Evolutionary conservation across 768 basidiomycete species (phyloP).

Genomic region (Hygrocybe coccinea): DNA sequence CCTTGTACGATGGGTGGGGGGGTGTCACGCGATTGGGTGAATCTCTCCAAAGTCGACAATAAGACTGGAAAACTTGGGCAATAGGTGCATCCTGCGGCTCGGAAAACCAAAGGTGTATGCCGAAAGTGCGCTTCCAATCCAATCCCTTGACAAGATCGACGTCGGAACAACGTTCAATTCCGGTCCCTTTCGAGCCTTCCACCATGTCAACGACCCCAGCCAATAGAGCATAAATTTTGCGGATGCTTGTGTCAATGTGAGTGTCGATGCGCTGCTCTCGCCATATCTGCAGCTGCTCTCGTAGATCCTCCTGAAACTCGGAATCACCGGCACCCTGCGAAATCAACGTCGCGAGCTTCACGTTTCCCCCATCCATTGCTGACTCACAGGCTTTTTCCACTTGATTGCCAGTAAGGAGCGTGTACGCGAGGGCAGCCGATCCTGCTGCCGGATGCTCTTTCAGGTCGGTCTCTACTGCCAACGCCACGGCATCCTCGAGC

Average conservation of each 20-base stretch:
- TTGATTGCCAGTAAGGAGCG: conserved; percentile 81
- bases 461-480: conserved; percentile 69
- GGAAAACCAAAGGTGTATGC: conserved; percentile 86
- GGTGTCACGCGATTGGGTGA: conserved; percentile 40
- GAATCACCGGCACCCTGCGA: conserved; percentile 80
- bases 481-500: conserved; percentile 70
- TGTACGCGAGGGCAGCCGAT: conserved; percentile 57
- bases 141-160: conserved; percentile 64
- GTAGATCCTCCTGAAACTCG: conserved; percentile 67
- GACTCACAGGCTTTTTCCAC: conserved; percentile 74
- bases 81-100: conserved; percentile 67
- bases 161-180: conserved; percentile 48
- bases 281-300: conserved; percentile 79
- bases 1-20: conserved; percentile 58
- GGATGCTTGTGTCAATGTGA: conserved; percentile 60
- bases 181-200: conserved; percentile 49
- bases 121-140: conserved; percentile 94
- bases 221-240: conserved; percentile 79
- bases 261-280: conserved; percentile 66
- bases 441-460: conserved; percentile 42
- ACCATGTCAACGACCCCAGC: conserved; percentile 64
- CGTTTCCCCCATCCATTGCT: conserved; percentile 69
- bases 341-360: conserved; percentile 84
- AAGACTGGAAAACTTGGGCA: conserved; percentile 61
- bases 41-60: conserved; percentile 42